Conservation (phyloP, 352 stramenopile species). For the Phytophthora citrophthora region DNA sequence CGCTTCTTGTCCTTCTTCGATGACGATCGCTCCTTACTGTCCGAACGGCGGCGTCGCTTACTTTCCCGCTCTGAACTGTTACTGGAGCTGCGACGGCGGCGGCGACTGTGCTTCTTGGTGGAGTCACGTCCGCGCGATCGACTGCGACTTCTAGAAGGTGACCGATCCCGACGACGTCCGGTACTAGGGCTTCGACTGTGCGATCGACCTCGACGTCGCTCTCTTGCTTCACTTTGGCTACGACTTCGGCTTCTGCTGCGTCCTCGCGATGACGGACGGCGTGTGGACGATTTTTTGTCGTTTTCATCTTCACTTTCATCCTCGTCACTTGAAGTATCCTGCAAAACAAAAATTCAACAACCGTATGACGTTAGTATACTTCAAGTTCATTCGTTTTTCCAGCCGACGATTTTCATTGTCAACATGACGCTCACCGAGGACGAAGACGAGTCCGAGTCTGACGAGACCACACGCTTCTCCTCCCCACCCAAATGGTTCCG, state of each 20-base stretch:
- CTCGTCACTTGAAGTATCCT: constrained; percentile 59
- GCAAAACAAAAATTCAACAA: constrained; percentile 7
- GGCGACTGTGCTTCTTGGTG: constrained; percentile 14
- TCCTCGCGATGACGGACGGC: constrained; percentile 28
- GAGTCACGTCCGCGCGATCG: constrained; percentile 3
- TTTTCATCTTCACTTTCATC: constrained; percentile 42
- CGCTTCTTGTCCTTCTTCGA: constrained; percentile 46
- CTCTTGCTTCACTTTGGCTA: constrained; percentile 31
- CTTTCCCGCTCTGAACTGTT: constrained; percentile 14
- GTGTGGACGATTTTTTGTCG: constrained; percentile 11
- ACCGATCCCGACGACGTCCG: constrained; percentile 19
- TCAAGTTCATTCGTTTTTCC: constrained; percentile 1
- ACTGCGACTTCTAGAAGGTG: constrained; percentile 28
- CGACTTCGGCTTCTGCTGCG: constrained; percentile 44
- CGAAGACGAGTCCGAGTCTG: constrained; percentile 40
- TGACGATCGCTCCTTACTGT: constrained; percentile 19
- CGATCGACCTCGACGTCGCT: constrained; percentile 16
- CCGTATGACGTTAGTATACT: constrained; percentile 5
- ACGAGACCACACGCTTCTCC: constrained; percentile 44
- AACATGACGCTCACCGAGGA: constrained; percentile 38
- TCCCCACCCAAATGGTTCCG: constrained; percentile 73
- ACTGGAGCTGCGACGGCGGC: constrained; percentile 29
- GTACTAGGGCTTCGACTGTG: constrained; percentile 24
- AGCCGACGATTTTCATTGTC: constrained; percentile 8
- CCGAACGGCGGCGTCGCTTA: constrained; percentile 24